Conservation (phyloP, 2,329 filamentous ascomycete species). For the Colletotrichum gloeosporioides region DNA sequence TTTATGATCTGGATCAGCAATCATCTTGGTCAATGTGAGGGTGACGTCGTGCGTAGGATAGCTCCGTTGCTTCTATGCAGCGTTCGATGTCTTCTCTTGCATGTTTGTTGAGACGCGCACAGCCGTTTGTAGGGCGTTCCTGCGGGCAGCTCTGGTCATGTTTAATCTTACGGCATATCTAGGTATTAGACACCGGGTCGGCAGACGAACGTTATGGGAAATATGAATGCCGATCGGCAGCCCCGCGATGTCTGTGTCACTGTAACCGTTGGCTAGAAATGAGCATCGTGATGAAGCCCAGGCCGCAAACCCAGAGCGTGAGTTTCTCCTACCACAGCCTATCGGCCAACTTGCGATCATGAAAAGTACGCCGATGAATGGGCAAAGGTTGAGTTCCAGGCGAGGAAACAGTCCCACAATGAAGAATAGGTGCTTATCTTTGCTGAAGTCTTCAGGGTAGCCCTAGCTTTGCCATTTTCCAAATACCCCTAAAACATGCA, state of each 20-base stretch:
- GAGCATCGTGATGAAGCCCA: neutral
- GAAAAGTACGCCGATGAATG: neutral
- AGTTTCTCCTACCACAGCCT: neutral
- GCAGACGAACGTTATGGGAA: neutral
- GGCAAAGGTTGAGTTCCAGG: neutral
- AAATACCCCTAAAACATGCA: neutral
- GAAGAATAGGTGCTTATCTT: neutral
- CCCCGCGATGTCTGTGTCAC: neutral
- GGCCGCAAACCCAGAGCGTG: neutral
- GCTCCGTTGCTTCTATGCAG: neutral
- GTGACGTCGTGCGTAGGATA: neutral
- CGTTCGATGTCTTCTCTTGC: neutral
- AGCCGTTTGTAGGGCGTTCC: neutral
- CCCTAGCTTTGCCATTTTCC: neutral
- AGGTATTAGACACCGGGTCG: neutral
- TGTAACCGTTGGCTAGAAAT: neutral
- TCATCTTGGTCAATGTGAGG: neutral
- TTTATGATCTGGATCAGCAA: neutral
- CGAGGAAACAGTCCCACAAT: rapidly evolving
- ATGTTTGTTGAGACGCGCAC: neutral
- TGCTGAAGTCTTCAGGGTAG: neutral
- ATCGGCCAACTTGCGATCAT: neutral
- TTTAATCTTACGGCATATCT: neutral
- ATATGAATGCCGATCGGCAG: neutral
- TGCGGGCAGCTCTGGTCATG: neutral